Base-by-base conservation (phyloP, 345 rosid genomes). In the Gynandropsis gynandra region DNA sequence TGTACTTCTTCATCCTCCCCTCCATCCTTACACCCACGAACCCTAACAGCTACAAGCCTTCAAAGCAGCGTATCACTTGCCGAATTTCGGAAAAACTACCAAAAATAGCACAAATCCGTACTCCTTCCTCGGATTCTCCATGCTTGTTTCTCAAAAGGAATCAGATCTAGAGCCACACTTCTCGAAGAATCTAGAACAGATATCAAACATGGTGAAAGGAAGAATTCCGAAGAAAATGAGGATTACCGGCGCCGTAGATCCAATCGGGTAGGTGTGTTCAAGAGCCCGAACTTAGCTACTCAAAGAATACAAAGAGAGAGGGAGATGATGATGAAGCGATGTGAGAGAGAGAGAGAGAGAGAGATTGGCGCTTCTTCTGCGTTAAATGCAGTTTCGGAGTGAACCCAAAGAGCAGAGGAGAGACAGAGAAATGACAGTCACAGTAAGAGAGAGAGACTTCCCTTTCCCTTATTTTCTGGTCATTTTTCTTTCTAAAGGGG, bases 1-100 rank as follows among this genome's bases (percentile, higher is more conserved):
- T 71, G 56, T 75, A 76, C 69, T 81, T 87, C 70, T 71, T 92
- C 89, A 79, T 77, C 70, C 85, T 78, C 42, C 68, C 58, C 76
- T 82, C 92, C 92, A 86, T 80, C 45, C 44, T 42, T 16, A n/a
- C 16, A 34, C 50, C 54, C 29, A 33, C 13, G 60, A 48, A 31
- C 57, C 67, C 72, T 47, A 67, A 54, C 31, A 45, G 34, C 50
- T 35, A 35, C 47, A n/a, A 1, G 17, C 13, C 47, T 42, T 14
- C 41, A 4, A 4, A 37, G n/a, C 15, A 37, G 47, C 7, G 9
- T 42, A 15, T 15, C 47, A 32, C 24, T 48, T 32, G 38, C 10
- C 7, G 4, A 52, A 52, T 42, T 42, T 15, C 41, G 15, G 15
- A 37, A 8, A 13, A 37, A 37, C 9, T 37, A 37, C 29, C 29